These are phyloP conservation scores for Apostasia shenzhenica DNA, from an alignment of 106 monocot genomes.

Conservation along the genomic window DNA sequence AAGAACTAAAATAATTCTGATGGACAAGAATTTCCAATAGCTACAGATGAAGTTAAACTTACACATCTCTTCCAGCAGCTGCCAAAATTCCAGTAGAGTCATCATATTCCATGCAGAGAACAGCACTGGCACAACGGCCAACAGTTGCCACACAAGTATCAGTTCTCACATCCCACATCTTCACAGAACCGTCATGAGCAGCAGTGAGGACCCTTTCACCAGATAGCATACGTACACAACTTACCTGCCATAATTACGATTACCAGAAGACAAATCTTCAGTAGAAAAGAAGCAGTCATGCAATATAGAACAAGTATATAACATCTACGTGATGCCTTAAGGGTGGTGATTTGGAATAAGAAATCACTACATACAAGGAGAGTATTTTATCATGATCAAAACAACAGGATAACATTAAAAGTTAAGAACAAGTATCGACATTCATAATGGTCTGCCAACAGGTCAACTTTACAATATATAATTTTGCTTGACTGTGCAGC, in stretches of 20 bases:
- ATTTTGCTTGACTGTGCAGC: too few species aligned
- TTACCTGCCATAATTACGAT: constrained; percentile 41
- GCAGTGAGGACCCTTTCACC: constrained; percentile 96
- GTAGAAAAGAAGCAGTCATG: background rate
- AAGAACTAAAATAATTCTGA: background rate
- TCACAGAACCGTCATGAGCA: constrained; percentile 96
- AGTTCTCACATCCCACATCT: constrained; percentile 99
- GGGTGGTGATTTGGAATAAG: background rate
- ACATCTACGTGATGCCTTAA: background rate
- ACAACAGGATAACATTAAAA: too few species aligned
- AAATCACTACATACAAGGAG: too few species aligned
- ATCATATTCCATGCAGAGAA: constrained; percentile 99
- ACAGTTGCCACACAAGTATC: constrained; percentile 99
- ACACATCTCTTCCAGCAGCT: constrained; percentile 95
- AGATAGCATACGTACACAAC: constrained; percentile 88
- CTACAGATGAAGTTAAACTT: constrained; percentile 14
- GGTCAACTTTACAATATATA: too few species aligned
- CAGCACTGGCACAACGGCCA: constrained; percentile 72
- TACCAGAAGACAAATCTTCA: background rate
- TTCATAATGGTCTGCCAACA: too few species aligned
- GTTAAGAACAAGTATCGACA: too few species aligned
- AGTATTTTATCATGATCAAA: too few species aligned
- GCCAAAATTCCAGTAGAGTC: constrained; percentile 87
- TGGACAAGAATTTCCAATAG: background rate
- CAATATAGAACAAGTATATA: background rate